Evolutionary conservation across 805 yeast species (phyloP), one percentile per base, ranked within the genome.

Genomic region (Wickerhamomyces bisporus): DNA sequence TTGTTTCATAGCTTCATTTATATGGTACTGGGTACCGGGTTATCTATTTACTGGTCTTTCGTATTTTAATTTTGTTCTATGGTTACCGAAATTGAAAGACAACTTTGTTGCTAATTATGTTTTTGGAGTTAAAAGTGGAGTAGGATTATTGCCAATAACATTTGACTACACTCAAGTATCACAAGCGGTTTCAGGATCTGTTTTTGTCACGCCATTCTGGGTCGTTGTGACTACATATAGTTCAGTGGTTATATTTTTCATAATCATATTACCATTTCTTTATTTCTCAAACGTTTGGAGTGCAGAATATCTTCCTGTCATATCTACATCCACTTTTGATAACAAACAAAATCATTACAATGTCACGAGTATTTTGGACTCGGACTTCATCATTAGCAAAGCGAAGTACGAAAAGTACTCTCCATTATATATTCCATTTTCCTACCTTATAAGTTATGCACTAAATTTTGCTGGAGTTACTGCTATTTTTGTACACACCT

Each of bases 11-110:
- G 55, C 59, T n/a, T 55, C 70, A 15, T 78, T 79, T 47, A 43
- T 69, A 3, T 81, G 80, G 72, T 76, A 75, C 50, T 80, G 82
- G 78, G 59, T 82, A 46, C 86, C 87, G 4, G 82, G 79, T 39
- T 80, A 65, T 50, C 62, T 83, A 17, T 79, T 80, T 61, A 62
- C 65, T 10, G 86, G 77, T 2, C 65, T 82, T 38, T 68, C 79
- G 0, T 72, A 73, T 49, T 81, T 83, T 59, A 73, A 69, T n/a
- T 55, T 67, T 39, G 48, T 64, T 14, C 41, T 59, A n/a, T 61
- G 66, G 65, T 57, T 55, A 30, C 43, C 61, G 18, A 50, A 48
- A 35, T 56, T 60, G 12, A 55, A 60, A 42, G 53, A 77, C 43
- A 79, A 79, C 50, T 73, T 76, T 42, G 65, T 71, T 30, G 70